Base-by-base conservation (phyloP, 208 protist species). In the Zelonia costaricensis region DNA sequence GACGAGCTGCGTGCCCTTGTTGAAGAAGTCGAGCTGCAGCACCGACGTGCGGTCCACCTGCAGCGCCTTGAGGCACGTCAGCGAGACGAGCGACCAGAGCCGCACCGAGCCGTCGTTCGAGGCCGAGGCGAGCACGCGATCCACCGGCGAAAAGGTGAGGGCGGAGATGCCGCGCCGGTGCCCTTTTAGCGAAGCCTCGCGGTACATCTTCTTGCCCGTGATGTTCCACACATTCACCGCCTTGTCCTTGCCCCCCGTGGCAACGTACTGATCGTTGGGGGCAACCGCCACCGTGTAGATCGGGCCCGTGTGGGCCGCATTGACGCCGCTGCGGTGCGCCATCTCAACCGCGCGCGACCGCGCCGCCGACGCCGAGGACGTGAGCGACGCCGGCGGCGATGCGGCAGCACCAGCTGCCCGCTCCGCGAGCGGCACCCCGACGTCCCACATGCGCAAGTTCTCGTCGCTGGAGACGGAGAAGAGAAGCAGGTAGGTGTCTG, bases 211-310 rank as follows among this genome's bases (percentile, higher is more conserved):
- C 68, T 93, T 95, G 4, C 88, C 85, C 0, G 49, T 82, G 18
- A 92, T 51, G 58, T 74, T 91, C 87, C 89, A 96, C 61, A 95
- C 62, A 56, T 89, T 81, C 30, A 94, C 76, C 15, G 63, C 36
- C 67, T 94, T 94, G 63, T 97, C 93, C 75, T 96, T 94, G 31
- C 93, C 91, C 15, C 84, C 91, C 2, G 93, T 94, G 30, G 91
- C 88, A 1, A 96, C 82, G 65, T 88, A 87, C 70, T 96, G 88
- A 58, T 94, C 93, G 77, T 95, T 94, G 7, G 91, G 91, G 2
- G 86, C 73, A 0, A 96, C 83, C 9, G 82, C 88, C 18, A 95
- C 40, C 15, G 82, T 65, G 62, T 90, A 88, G 49, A 97, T 86
- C 10, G 78, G 71, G 20, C 87, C 86, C 27, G 72, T 76, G 78